Evolutionary conservation across 345 rosid species (phyloP).

Genomic region (Salix purpurea): DNA sequence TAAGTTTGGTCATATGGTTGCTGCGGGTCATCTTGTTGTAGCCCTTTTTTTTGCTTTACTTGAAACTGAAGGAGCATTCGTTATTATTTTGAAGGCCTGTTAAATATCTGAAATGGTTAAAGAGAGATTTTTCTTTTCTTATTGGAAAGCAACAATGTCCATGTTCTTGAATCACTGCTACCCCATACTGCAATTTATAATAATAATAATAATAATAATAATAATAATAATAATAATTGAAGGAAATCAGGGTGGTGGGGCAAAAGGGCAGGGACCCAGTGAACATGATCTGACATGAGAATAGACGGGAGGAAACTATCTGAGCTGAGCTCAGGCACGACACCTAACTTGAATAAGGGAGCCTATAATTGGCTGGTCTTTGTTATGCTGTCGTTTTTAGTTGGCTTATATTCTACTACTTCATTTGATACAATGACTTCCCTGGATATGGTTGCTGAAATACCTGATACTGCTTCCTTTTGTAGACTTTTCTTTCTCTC

Average conservation of each 20-base stretch:
- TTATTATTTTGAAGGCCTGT: constrained; percentile 12
- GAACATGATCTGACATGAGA: not conserved
- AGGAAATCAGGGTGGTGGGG: not conserved
- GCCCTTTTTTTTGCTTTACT: constrained; percentile 22
- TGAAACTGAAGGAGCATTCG: constrained; percentile 37
- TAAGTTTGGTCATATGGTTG: constrained; percentile 32
- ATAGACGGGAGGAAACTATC: not conserved
- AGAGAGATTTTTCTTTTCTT: constrained; percentile 12
- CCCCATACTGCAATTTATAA: not conserved
- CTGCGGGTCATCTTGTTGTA: constrained; percentile 30
- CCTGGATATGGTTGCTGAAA: too few species aligned
- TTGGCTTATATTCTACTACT: not conserved
- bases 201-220: not conserved
- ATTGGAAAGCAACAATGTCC: not conserved
- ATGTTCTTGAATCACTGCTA: constrained; percentile 12
- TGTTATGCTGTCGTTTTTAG: not conserved
- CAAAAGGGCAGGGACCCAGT: not conserved
- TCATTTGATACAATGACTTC: not conserved
- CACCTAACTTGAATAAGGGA: not conserved
- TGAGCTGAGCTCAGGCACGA: not conserved
- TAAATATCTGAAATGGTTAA: constrained; percentile 21
- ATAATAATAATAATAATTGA: not conserved
- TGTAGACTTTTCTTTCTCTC: too few species aligned
- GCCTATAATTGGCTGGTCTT: not conserved
- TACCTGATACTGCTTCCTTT: too few species aligned